Evolutionary conservation across 2,329 filamentous ascomycete species (phyloP).

Genomic region (Fusarium verticillioides): DNA sequence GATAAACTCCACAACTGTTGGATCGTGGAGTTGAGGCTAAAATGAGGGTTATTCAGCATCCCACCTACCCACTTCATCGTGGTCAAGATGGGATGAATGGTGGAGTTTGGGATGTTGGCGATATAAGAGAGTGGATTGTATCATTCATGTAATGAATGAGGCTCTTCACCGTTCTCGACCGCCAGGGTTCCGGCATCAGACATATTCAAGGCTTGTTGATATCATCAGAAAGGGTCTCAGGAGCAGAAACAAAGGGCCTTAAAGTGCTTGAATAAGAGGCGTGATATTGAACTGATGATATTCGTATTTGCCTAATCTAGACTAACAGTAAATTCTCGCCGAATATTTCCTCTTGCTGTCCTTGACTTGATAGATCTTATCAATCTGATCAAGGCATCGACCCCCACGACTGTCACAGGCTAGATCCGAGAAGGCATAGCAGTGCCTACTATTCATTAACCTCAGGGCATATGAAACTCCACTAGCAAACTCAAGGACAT

Average conservation of each 20-base stretch:
- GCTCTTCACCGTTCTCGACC: neutral
- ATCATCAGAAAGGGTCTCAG: neutral
- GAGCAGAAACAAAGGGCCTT: neutral
- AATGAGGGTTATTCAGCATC: slow-evolving; percentile 5
- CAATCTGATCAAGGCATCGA: slow-evolving; percentile 27
- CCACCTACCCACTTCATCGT: neutral
- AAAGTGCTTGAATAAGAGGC: neutral
- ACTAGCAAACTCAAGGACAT: slow-evolving; percentile 8
- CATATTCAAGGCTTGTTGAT: neutral
- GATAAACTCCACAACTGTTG: slow-evolving; percentile 1
- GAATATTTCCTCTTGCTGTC: neutral
- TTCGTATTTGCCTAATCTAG: no score
- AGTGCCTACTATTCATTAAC: slow-evolving; percentile 31
- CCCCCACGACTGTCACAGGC: neutral
- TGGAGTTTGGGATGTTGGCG: neutral
- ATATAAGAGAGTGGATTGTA: neutral
- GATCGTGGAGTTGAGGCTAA: neutral
- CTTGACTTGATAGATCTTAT: slow-evolving; percentile 30
- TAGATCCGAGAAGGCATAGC: neutral
- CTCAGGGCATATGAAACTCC: slow-evolving; percentile 26
- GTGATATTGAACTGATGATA: neutral
- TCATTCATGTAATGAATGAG: neutral
- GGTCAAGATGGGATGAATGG: slow-evolving; percentile 1
- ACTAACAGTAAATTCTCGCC: neutral
- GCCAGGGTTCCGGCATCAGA: neutral